Base-by-base conservation (phyloP, 352 stramenopile species). In the Globisporangium nunn region DNA sequence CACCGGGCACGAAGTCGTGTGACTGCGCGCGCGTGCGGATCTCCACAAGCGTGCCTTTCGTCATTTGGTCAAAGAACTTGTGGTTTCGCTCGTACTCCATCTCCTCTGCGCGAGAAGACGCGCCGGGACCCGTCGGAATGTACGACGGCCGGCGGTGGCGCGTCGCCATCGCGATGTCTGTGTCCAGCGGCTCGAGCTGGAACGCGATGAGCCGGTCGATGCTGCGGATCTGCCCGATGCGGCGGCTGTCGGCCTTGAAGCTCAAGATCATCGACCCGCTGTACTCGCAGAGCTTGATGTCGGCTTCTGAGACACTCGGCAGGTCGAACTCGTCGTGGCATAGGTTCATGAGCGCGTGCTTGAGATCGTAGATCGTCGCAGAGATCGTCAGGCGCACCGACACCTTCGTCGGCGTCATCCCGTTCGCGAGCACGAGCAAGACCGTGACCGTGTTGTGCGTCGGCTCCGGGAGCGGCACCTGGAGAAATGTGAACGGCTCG, bases 401-500 rank as follows among this genome's bases (percentile, higher is more conserved):
- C 6, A 95, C 79, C 53, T 91, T 90, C 61, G 81, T 85, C 15
- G 85, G 85, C 29, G 79, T 78, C 52, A 88, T 74, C 2, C 77
- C 79, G 35, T 79, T 87, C 0, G 82, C 74, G 15, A 93, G 66
- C 33, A 92, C 75, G n/a, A 95, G 66, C 60, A 84, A 65, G 17
- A 96, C 71, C 1, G 81, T 93, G 30, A 95, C 75, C 2, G 86
- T 89, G 52, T 78, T 91, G 65, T 90, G 85, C 47, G 63, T 97
- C 14, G 83, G 74, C 41, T 97, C 93, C 0, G 88, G 88, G 15
- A 96, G 60, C 2, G 88, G 88, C 35, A 96, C 67, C 54, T 94
- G 80, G 3, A 96, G 57, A 39, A 95, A 93, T 15, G 87, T 97
- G 54, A 98, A 98, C 5, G 93, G 85, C 58, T 98, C 94, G 54